Conservation (phyloP, 2,329 filamentous ascomycete species). For the Calonectria pseudoturangicola region DNA sequence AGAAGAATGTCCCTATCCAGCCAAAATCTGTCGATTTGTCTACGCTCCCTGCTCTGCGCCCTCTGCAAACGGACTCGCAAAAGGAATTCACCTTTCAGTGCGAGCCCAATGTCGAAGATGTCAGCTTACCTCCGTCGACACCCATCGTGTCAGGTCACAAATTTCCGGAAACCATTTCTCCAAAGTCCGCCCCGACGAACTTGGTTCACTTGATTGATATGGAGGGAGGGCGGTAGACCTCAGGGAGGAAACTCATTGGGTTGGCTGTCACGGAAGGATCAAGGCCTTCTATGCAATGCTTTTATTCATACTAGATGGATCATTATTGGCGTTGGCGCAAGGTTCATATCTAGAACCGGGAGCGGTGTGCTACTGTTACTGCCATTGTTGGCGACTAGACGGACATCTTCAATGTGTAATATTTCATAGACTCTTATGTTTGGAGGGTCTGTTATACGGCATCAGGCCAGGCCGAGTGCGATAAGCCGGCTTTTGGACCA, state of each 20-base stretch:
- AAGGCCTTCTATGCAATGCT: constrained; percentile 29
- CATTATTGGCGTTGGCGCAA: constrained; percentile 44
- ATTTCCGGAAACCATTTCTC: constrained; percentile 64
- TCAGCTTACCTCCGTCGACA: constrained; percentile 44
- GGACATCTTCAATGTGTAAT: constrained; percentile 36
- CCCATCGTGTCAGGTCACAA: constrained; percentile 47
- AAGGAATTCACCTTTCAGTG: constrained; percentile 45
- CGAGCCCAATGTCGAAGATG: constrained; percentile 34
- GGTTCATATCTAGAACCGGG: constrained; percentile 39
- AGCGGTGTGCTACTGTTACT: constrained; percentile 33
- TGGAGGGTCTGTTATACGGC: constrained; percentile 12
- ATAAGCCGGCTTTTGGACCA: constrained; percentile 19
- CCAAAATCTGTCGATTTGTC: constrained; percentile 17
- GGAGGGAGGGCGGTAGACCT: constrained; percentile 28
- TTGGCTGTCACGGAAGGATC: constrained; percentile 23
- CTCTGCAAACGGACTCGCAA: constrained; percentile 43
- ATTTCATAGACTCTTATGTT: constrained; percentile 21
- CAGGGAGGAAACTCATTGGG: not conserved
- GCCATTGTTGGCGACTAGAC: constrained; percentile 26
- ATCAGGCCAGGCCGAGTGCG: constrained; percentile 30
- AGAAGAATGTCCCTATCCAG: constrained; percentile 42
- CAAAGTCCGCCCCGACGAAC: constrained; percentile 63
- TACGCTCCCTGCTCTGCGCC: constrained; percentile 53
- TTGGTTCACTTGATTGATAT: constrained; percentile 63
- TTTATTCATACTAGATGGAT: constrained; percentile 40